Conservation (phyloP, 306 rosid species). For the Vigna nakashimae region DNA sequence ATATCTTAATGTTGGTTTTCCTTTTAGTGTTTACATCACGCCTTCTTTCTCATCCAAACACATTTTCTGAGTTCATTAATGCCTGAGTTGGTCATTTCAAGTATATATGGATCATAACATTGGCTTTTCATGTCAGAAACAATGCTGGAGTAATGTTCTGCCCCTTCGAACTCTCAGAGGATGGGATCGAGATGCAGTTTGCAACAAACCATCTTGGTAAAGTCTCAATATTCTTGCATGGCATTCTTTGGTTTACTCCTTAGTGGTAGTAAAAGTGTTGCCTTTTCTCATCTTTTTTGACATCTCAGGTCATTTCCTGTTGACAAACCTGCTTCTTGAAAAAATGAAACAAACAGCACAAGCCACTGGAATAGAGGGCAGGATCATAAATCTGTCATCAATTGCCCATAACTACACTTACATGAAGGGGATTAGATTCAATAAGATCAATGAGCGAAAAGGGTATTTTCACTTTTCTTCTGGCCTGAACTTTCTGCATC, state of each 20-base stretch:
- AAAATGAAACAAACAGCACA: conserved; percentile 85
- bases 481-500: conserved; percentile 16
- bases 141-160: conserved; percentile 98
- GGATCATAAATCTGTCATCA: conserved; percentile 89
- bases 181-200: conserved; percentile 88
- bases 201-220: conserved; percentile 92
- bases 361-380: conserved; percentile 77
- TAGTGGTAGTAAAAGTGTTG: neutral
- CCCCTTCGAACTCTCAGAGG: conserved; percentile 78
- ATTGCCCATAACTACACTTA: conserved; percentile 80
- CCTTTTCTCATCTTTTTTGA: neutral
- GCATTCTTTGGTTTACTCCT: conserved; percentile 9
- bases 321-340: conserved; percentile 77
- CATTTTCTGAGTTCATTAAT: neutral
- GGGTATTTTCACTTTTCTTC: conserved; percentile 54
- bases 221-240: neutral
- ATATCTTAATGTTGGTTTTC: conserved; percentile 69
- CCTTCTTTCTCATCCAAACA: neutral
- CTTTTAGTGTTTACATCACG: neutral
- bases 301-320: conserved; percentile 75
- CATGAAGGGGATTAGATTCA: conserved; percentile 64
- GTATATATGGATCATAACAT: conserved; percentile 6
- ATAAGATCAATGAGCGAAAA: conserved; percentile 61
- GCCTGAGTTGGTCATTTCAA: neutral
- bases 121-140: conserved; percentile 64